phyloP scores from a whole-genome alignment of 805 yeast genomes.

The Myxozyma lipomycoides region DNA sequence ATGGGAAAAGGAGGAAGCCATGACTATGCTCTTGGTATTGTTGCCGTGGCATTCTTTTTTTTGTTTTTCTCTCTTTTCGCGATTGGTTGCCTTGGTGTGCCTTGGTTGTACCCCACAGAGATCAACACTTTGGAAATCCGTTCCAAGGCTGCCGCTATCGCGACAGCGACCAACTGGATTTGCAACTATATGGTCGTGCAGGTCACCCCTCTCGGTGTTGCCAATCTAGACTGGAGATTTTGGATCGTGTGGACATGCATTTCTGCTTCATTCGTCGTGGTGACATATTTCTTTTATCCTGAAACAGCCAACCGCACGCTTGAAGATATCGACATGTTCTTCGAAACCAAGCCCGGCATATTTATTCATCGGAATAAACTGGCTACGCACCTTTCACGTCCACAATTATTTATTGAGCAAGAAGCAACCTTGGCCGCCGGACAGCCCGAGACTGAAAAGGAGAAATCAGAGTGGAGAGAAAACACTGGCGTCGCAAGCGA shows the following conservation, averaged over 20 bases:
- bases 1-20: slow-evolving; percentile 27
- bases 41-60: slow-evolving; percentile 36
- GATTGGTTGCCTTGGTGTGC: slow-evolving; percentile 50
- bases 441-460: neutral
- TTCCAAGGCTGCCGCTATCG: slow-evolving; percentile 56
- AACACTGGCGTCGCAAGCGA: too few species aligned
- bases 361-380: slow-evolving; percentile 43
- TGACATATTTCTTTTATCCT: slow-evolving; percentile 70
- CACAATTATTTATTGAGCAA: slow-evolving; percentile 43
- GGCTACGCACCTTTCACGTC: slow-evolving; percentile 47
- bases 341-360: slow-evolving; percentile 37
- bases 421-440: slow-evolving; percentile 29
- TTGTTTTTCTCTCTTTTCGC: slow-evolving; percentile 47
- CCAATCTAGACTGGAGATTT: slow-evolving; percentile 51
- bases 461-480: neutral
- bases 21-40: slow-evolving; percentile 24
- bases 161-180: slow-evolving; percentile 64
- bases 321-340: slow-evolving; percentile 54
- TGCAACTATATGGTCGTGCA: slow-evolving; percentile 61
- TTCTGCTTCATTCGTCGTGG: slow-evolving; percentile 38
- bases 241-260: slow-evolving; percentile 65
- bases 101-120: slow-evolving; percentile 66
- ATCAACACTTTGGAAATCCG: slow-evolving; percentile 55
- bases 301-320: slow-evolving; percentile 83
- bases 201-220: slow-evolving; percentile 57